Base-by-base conservation (phyloP, 148 eudicot species). In the Arbutus unedo region DNA sequence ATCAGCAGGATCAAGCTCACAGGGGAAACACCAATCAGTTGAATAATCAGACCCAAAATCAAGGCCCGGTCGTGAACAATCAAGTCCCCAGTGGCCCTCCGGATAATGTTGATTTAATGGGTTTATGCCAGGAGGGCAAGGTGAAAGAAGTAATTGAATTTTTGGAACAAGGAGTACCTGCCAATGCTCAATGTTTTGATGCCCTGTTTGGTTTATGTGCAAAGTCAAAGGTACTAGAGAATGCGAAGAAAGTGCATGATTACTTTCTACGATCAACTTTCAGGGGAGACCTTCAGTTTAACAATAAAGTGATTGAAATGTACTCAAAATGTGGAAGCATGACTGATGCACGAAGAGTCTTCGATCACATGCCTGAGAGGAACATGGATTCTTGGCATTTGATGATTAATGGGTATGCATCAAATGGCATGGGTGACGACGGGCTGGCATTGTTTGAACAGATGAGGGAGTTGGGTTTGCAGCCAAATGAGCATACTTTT, bases 121-220 rank as follows among this genome's bases (percentile, higher is more conserved):
- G 83, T 78, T 83, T 93, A 90, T 93, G 95, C 71, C 76, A 79
- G 78, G 91, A 91, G 82, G 95, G 97, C 4, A 93, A 93, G 81
- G 88, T 95, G 47, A 93, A 92, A 89, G 97, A 95, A 50, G 89
- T 84, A 50, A 87, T 93, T 74, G 95, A 92, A 81, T 74, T 82
- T 79, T 55, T 95, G 89, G 91, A 89, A 47, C 55, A 92, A 70
- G 98, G 95, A 18, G 92, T 74, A 47, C 81, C 79, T 57, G 93
- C 92, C 15, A 85, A 88, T 83, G 92, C 89, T 31, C 87, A 88
- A 49, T 89, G 93, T 66, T 95, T 95, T 64, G 81, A 80, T 71
- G 84, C 87, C 57, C 81, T 95, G 56, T 93, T 95, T 89, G 91
- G 86, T 15, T 84, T 89, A 57, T 94, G 94, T 85, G 92, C 86